These are phyloP conservation scores for Colletotrichum phormii DNA, from an alignment of 2,329 filamentous ascomycete species.

Conservation along the genomic window DNA sequence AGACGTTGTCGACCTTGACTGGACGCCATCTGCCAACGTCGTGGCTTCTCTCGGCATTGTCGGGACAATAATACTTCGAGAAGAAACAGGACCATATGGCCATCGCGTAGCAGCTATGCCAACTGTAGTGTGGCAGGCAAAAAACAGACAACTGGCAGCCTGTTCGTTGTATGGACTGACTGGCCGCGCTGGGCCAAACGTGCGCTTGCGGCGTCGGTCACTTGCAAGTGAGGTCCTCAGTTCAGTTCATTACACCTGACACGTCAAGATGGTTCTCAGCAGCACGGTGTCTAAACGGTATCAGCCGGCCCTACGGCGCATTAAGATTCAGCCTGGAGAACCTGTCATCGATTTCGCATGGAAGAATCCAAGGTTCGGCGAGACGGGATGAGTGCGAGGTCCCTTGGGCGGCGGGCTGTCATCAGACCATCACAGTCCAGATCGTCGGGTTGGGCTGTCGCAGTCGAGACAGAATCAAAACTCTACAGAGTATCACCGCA, in stretches of 20 bases:
- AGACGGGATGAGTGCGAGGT: conserved; percentile 22
- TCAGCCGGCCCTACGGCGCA: not conserved
- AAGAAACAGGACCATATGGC: not conserved
- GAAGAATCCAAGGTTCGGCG: conserved; percentile 2
- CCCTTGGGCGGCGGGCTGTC: not conserved
- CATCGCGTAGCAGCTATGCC: conserved; percentile 1
- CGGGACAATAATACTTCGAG: conserved; percentile 8
- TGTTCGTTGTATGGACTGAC: not conserved
- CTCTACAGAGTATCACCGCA: not conserved
- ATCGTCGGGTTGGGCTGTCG: conserved; percentile 9
- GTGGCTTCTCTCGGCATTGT: conserved; percentile 11
- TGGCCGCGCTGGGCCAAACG: conserved; percentile 1
- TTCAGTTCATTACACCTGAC: not conserved
- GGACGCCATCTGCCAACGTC: not conserved
- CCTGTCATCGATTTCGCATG: conserved; percentile 2
- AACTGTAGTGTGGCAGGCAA: not conserved
- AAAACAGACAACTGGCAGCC: conserved; percentile 1
- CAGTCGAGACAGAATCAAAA: conserved; percentile 18
- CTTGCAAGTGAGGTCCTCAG: not conserved
- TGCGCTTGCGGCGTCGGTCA: conserved; percentile 24
- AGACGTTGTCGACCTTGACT: not conserved
- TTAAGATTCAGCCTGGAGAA: not conserved
- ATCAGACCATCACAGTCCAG: conserved; percentile 28
- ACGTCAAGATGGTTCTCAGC: conserved; percentile 7
- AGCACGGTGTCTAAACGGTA: not conserved